Evolutionary conservation across 2,329 filamentous ascomycete genomes (phyloP).

Genomic region (Claviceps purpurea): DNA sequence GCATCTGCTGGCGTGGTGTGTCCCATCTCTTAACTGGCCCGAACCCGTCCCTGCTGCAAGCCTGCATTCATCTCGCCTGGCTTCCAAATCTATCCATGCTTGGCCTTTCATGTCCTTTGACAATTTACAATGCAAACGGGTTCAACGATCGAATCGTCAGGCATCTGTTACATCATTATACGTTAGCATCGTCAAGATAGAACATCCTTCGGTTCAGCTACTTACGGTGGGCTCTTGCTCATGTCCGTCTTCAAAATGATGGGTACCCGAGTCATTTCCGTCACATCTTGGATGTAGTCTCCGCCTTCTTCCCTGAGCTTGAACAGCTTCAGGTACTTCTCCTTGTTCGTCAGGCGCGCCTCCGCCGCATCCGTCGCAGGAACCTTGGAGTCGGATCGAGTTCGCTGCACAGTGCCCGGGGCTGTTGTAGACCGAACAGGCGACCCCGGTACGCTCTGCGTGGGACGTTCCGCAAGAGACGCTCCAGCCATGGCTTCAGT

Average conservation of each 20-base stretch:
- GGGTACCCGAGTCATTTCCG: constrained; percentile 94
- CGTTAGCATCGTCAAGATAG: background rate
- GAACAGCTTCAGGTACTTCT: constrained; percentile 90
- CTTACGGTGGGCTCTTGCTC: constrained; percentile 98
- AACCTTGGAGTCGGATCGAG: constrained; percentile 88
- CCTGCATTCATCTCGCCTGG: background rate
- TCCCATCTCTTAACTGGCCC: constrained; percentile 1
- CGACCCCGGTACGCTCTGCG: constrained; percentile 89
- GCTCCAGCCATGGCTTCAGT: constrained; percentile 88
- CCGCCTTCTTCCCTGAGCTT: constrained; percentile 81
- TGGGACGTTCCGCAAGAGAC: constrained; percentile 76
- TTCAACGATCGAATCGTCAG: constrained; percentile 74
- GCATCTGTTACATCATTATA: constrained; percentile 37
- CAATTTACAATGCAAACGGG: constrained; percentile 51
- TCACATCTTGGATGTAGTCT: constrained; percentile 95
- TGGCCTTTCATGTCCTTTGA: background rate
- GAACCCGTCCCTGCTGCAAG: background rate
- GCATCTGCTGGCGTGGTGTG: constrained; percentile 1
- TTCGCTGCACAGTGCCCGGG: constrained; percentile 63
- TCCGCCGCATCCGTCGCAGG: constrained; percentile 62
- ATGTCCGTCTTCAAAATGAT: constrained; percentile 97
- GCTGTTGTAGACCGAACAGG: constrained; percentile 62
- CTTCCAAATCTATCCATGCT: background rate
- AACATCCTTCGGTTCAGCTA: constrained; percentile 19
- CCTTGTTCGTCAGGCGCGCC: constrained; percentile 75